A percentile compares a stretch with the other conserved stretches of the same genome.
phyloP scores from a whole-genome alignment of 139 green algal species.

The Nannochloris sp. region DNA sequence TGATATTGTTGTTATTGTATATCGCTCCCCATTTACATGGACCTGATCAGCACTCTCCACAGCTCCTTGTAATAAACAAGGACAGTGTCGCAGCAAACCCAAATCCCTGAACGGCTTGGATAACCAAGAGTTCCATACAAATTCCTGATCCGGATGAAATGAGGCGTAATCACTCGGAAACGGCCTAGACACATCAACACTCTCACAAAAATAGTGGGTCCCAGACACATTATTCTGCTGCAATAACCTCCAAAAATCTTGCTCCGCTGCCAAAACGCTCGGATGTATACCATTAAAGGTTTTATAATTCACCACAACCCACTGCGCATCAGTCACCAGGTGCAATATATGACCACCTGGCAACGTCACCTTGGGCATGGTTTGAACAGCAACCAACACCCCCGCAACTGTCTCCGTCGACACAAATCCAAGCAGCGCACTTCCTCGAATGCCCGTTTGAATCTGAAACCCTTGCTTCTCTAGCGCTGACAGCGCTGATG shows the following conservation, averaged over 20 bases:
- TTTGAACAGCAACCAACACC: conserved; percentile 75
- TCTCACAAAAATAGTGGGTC: conserved; percentile 92
- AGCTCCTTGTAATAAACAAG: conserved; percentile 82
- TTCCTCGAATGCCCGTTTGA: conserved; percentile 42
- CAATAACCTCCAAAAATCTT: conserved; percentile 37
- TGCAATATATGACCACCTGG: conserved; percentile 81
- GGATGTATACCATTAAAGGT: conserved; percentile 9
- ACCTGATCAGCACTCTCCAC: conserved; percentile 56
- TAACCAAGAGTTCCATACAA: conserved; percentile 85
- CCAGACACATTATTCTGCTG: conserved; percentile 52
- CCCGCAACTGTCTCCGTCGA: conserved; percentile 49
- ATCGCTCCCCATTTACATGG: conserved; percentile 47
- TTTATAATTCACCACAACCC: conserved; percentile 68
- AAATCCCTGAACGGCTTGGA: conserved; percentile 46
- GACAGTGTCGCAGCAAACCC: conserved; percentile 62
- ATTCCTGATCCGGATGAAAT: conserved; percentile 49
- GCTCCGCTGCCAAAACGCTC: conserved; percentile 12
- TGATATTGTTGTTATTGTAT: conserved; percentile 58
- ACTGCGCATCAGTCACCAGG: conserved; percentile 65
- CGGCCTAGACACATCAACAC: conserved; percentile 81
- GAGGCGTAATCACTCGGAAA: conserved; percentile 58
- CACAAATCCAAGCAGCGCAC: conserved; percentile 75
- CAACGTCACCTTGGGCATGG: conserved; percentile 54
- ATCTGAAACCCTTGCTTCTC: conserved; percentile 3
- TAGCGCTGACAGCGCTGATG: conserved; percentile 21